Evolutionary conservation across 768 basidiomycete genomes (phyloP).

Genomic region (Boletus vermiculosoides): DNA sequence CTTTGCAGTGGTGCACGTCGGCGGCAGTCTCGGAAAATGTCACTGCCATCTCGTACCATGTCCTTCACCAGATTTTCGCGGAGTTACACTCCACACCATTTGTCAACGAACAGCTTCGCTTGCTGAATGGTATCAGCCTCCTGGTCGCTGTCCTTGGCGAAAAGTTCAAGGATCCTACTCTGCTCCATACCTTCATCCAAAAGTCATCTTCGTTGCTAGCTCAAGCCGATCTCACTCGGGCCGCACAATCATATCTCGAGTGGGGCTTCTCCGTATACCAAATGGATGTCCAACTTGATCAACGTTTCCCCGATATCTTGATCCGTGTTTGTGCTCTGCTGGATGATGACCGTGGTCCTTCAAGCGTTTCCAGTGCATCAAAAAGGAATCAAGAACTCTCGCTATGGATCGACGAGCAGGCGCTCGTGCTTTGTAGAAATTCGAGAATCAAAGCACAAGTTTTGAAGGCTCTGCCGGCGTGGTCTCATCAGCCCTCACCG

Average conservation of each 20-base stretch:
- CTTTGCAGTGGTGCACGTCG: slow-evolving; percentile 59
- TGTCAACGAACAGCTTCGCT: slow-evolving; percentile 79
- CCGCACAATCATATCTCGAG: slow-evolving; percentile 73
- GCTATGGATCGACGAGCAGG: slow-evolving; percentile 62
- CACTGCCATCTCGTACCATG: slow-evolving; percentile 71
- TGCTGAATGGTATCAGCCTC: slow-evolving; percentile 69
- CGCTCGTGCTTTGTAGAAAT: slow-evolving; percentile 41
- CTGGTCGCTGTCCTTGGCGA: slow-evolving; percentile 63
- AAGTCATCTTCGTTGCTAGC: slow-evolving; percentile 63
- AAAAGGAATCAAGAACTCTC: slow-evolving; percentile 49
- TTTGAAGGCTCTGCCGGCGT: slow-evolving; percentile 61
- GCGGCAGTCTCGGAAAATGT: slow-evolving; percentile 42
- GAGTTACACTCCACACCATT: slow-evolving; percentile 64
- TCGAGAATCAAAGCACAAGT: slow-evolving; percentile 42
- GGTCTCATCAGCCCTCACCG: slow-evolving; percentile 64
- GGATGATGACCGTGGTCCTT: slow-evolving; percentile 48
- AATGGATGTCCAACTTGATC: slow-evolving; percentile 40
- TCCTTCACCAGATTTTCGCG: slow-evolving; percentile 70
- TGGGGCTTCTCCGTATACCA: slow-evolving; percentile 68
- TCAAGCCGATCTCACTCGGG: slow-evolving; percentile 63
- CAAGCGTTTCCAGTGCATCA: slow-evolving; percentile 29
- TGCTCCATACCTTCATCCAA: slow-evolving; percentile 68
- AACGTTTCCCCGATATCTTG: slow-evolving; percentile 61
- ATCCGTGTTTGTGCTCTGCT: slow-evolving; percentile 65
- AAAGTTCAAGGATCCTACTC: slow-evolving; percentile 53